phyloP scores from a whole-genome alignment of 2,329 filamentous ascomycete genomes.

The Grosmannia huntii region DNA sequence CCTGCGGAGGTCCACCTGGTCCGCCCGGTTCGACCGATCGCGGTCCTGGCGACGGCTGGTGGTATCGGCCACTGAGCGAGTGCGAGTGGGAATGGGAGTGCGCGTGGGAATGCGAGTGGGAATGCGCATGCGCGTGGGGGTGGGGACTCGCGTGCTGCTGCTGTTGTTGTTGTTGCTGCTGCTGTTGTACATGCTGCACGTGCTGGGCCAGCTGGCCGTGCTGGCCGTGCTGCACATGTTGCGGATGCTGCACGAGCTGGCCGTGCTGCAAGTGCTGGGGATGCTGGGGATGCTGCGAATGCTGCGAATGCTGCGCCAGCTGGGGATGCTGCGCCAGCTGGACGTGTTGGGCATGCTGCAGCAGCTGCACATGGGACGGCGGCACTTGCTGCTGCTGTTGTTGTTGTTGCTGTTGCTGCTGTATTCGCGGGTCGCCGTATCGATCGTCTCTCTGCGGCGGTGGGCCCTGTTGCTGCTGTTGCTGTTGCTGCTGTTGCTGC shows the following conservation, averaged over 20 bases:
- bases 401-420: conserved; percentile 9
- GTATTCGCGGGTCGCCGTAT: conserved; percentile 4
- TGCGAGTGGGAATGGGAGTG: conserved; percentile 17
- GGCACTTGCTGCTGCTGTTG: conserved; percentile 10
- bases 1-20: not conserved
- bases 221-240: not conserved
- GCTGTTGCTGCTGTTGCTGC: conserved; percentile 10
- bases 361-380: not conserved
- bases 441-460: conserved; percentile 11
- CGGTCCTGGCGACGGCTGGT: conserved; percentile 12
- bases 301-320: not conserved
- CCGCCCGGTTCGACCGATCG: conserved; percentile 9
- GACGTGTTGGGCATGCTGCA: not conserved
- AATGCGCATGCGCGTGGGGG: conserved; percentile 6
- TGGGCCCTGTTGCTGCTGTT: conserved; percentile 17
- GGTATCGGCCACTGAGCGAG: conserved; percentile 18
- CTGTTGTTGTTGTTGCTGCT: not conserved
- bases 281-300: not conserved
- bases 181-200: not conserved
- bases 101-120: conserved; percentile 8
- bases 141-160: conserved; percentile 5
- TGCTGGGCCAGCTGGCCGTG: not conserved
- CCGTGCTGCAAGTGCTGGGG: too few species aligned
- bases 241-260: not conserved
- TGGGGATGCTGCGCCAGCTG: not conserved